phyloP scores from a whole-genome alignment of 306 rosid species.

The Luffa acutangula region DNA sequence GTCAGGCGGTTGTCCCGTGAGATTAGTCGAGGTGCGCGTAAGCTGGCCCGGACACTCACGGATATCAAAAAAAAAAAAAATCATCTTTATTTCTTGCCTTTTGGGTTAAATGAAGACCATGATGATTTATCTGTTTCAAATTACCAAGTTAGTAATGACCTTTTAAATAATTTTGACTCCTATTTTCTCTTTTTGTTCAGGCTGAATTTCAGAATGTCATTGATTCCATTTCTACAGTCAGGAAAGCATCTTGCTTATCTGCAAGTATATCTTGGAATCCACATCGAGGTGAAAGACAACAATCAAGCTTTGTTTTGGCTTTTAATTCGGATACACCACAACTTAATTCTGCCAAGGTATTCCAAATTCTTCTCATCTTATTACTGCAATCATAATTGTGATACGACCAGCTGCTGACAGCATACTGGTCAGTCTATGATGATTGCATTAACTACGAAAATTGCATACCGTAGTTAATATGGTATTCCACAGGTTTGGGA shows the following conservation, averaged over 20 bases:
- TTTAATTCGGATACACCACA: conserved; percentile 58
- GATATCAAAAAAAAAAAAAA: no score
- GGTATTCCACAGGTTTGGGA: conserved; percentile 61
- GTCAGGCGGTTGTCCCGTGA: no score
- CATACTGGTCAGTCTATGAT: not conserved
- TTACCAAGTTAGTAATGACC: not conserved
- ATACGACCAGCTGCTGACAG: not conserved
- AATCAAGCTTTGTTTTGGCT: conserved; percentile 64
- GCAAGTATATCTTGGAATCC: conserved; percentile 86
- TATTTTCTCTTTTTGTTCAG: conserved; percentile 25
- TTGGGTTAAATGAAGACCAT: not conserved
- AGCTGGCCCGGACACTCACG: no score
- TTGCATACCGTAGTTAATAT: not conserved
- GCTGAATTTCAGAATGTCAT: conserved; percentile 89
- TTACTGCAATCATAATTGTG: not conserved
- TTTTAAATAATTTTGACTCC: not conserved
- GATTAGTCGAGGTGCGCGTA: no score
- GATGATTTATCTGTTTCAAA: not conserved
- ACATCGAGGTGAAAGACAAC: conserved; percentile 51
- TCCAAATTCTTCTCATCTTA: conserved; percentile 4
- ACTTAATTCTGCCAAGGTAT: conserved; percentile 84
- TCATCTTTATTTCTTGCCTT: not conserved
- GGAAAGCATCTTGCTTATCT: conserved; percentile 54
- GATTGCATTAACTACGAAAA: not conserved
- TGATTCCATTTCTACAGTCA: conserved; percentile 63